phyloP scores from a whole-genome alignment of 495 filamentous ascomycete species.

The Talaromyces thailandensis region DNA sequence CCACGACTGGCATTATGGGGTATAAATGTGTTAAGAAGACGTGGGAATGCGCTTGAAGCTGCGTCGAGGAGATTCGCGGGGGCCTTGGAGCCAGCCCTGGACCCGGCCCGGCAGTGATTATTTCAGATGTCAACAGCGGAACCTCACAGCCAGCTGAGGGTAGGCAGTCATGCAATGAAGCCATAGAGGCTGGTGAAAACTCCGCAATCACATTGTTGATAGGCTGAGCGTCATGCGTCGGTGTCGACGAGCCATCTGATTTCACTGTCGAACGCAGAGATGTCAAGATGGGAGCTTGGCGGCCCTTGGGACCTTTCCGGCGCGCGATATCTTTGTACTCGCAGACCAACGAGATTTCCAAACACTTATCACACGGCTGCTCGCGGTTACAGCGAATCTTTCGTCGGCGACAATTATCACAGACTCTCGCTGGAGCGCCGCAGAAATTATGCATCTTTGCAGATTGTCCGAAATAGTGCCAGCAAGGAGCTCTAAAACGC shows the following conservation, averaged over 20 bases:
- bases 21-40: not conserved
- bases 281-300: not conserved
- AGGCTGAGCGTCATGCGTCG: not conserved
- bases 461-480: slow-evolving; percentile 2
- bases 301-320: not conserved
- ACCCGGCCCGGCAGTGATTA: not conserved
- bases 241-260: not conserved
- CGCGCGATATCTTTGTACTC: slow-evolving; percentile 1
- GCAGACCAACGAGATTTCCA: not conserved
- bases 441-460: not conserved
- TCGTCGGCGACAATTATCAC: slow-evolving; percentile 1
- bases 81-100: not conserved
- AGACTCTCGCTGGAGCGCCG: not conserved
- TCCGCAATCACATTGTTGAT: not conserved
- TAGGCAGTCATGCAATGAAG: not conserved
- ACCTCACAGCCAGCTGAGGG: not conserved
- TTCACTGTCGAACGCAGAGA: not conserved
- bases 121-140: not conserved
- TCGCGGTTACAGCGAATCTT: slow-evolving; percentile 3
- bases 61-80: not conserved
- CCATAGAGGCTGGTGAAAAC: not conserved
- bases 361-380: not conserved
- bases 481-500: not conserved
- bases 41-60: not conserved
- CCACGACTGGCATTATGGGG: not conserved